Evolutionary conservation across 805 yeast genomes (phyloP).

Genomic region (Ogataea angusta): DNA sequence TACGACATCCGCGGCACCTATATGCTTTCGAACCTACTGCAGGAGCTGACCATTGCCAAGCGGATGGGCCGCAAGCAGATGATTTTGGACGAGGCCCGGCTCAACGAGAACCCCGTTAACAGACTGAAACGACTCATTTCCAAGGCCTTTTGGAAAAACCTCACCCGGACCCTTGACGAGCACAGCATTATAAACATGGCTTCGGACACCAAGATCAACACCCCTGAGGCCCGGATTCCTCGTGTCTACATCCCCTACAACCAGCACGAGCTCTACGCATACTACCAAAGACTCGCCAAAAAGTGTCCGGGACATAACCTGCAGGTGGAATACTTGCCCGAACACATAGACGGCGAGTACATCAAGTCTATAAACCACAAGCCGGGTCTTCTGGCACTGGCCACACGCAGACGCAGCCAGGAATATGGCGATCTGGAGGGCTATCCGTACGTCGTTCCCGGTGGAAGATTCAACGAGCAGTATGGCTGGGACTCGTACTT

Average conservation of each 20-base stretch:
- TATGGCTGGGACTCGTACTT: slow-evolving; percentile 99
- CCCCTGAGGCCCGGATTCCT: slow-evolving; percentile 60
- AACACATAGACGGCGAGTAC: slow-evolving; percentile 69
- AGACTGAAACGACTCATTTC: slow-evolving; percentile 70
- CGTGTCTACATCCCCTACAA: slow-evolving; percentile 74
- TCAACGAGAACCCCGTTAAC: slow-evolving; percentile 83
- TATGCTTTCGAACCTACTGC: slow-evolving; percentile 80
- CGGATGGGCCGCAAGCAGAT: slow-evolving; percentile 74
- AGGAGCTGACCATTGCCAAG: slow-evolving; percentile 85
- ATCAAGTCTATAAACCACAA: slow-evolving; percentile 71
- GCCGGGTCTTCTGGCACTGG: slow-evolving; percentile 86
- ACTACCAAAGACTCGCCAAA: slow-evolving; percentile 52
- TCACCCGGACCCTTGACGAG: slow-evolving; percentile 69
- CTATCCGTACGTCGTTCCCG: slow-evolving; percentile 91
- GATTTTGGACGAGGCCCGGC: slow-evolving; percentile 75
- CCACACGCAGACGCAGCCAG: slow-evolving; percentile 46
- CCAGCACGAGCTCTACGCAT: slow-evolving; percentile 70
- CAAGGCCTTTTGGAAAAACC: slow-evolving; percentile 74
- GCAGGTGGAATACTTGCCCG: slow-evolving; percentile 76
- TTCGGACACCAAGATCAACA: slow-evolving; percentile 68
- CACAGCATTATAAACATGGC: slow-evolving; percentile 68
- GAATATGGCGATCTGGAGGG: slow-evolving; percentile 42
- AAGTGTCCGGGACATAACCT: slow-evolving; percentile 54
- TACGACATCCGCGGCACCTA: slow-evolving; percentile 82
- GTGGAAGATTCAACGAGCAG: slow-evolving; percentile 93